phyloP scores from a whole-genome alignment of 208 protist genomes.

The Vickermania ingenoplastis region DNA sequence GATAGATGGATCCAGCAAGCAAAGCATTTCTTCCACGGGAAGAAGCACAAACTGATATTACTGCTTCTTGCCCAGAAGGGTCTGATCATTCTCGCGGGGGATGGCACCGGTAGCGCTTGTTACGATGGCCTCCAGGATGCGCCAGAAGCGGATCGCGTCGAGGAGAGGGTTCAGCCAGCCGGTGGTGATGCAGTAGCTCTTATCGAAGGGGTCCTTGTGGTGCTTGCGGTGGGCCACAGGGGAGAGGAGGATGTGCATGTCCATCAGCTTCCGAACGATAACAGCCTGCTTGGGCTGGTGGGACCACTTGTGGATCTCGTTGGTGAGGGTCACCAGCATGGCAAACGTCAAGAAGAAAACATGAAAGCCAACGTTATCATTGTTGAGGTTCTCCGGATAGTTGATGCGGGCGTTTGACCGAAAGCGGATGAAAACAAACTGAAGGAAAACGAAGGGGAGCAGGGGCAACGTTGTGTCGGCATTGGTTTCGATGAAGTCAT shows the following conservation, averaged over 20 bases:
- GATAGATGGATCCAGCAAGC: too few relatives aligned
- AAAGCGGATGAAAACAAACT: constrained; percentile 29
- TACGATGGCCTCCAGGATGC: constrained; percentile 66
- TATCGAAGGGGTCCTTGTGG: constrained; percentile 87
- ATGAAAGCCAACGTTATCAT: constrained; percentile 47
- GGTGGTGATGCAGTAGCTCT: constrained; percentile 94
- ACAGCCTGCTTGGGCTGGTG: constrained; percentile 67
- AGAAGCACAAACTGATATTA: too few relatives aligned
- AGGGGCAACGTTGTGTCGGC: constrained; percentile 89
- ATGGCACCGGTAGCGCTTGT: constrained; percentile 69
- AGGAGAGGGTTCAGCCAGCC: constrained; percentile 90
- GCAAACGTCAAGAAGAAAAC: constrained; percentile 65
- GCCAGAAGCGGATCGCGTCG: constrained; percentile 86
- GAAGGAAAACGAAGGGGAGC: constrained; percentile 56
- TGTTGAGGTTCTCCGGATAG: constrained; percentile 51
- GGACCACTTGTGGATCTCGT: constrained; percentile 93
- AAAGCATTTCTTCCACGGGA: too few relatives aligned
- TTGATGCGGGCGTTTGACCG: constrained; percentile 23
- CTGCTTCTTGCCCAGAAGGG: constrained; percentile 56
- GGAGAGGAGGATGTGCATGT: constrained; percentile 69
- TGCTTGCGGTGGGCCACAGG: constrained; percentile 81
- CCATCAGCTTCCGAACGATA: constrained; percentile 58
- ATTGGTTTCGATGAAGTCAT: constrained; percentile 94
- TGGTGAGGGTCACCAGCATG: constrained; percentile 83
- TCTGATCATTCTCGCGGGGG: constrained; percentile 75